Conservation (phyloP, 768 basidiomycete genomes). For the Podaxis pistillaris region DNA sequence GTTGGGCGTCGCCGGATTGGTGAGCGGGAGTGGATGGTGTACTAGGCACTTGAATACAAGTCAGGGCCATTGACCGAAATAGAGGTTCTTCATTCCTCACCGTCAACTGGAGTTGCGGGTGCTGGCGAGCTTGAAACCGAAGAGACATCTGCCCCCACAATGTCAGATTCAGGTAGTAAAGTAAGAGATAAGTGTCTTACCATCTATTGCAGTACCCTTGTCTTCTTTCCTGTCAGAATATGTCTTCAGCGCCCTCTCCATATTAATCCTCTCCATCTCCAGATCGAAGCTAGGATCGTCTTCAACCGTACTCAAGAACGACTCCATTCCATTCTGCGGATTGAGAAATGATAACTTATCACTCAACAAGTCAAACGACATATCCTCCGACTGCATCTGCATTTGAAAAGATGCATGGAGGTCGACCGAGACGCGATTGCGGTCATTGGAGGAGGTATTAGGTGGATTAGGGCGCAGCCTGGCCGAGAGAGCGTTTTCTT, state of each 20-base stretch:
- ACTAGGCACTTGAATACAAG: not conserved
- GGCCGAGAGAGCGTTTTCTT: slow-evolving; percentile 18
- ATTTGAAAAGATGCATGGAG: slow-evolving; percentile 47
- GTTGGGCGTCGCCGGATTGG: not conserved
- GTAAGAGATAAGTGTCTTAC: not conserved
- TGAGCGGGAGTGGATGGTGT: slow-evolving; percentile 1
- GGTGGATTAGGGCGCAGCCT: slow-evolving; percentile 27
- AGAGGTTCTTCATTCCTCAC: not conserved
- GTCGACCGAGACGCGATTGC: slow-evolving; percentile 42
- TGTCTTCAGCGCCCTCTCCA: slow-evolving; percentile 8
- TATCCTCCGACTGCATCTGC: slow-evolving; percentile 43
- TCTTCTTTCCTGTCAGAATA: not conserved
- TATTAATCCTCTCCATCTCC: slow-evolving; percentile 13
- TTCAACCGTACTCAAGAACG: slow-evolving; percentile 32
- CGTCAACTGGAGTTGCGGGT: slow-evolving; percentile 5
- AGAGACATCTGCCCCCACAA: not conserved
- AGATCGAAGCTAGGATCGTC: slow-evolving; percentile 43
- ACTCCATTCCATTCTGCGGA: slow-evolving; percentile 29
- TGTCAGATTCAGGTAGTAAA: not conserved
- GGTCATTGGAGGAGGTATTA: slow-evolving; percentile 22
- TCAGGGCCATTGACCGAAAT: not conserved
- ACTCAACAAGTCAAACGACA: slow-evolving; percentile 50
- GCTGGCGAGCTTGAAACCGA: slow-evolving; percentile 9
- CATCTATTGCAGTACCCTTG: not conserved
- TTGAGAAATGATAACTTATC: slow-evolving; percentile 50